Base-by-base conservation (phyloP, 495 filamentous ascomycete species). In the Xylaria longipes region DNA sequence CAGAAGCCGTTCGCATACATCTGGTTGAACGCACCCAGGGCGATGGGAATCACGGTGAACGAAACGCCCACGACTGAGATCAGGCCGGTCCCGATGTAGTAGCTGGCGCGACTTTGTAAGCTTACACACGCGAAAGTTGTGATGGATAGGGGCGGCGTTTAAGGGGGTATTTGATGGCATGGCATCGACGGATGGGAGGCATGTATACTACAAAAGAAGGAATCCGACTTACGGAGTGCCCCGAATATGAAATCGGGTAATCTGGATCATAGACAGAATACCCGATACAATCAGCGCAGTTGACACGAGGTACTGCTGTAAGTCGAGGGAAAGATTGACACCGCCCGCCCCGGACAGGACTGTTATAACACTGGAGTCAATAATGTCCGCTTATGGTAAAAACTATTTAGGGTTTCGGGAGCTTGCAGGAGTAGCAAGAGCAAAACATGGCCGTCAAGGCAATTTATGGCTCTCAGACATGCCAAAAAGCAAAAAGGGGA, bases 11-110 rank as follows among this genome's bases (percentile, higher is more conserved):
- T 94, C 31, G 81, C 82, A 78, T 97, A 97, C 93, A 97, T 97
- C 75, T 97, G 94, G 12, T 80, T 70, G 61, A 97, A 90, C 0
- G 90, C 92, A 29, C 92, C 93, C 8, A 87, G 86, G 12, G 94
- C 92, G 22, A 97, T 90, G 8, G 94, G 93, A 72, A 98, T 96
- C 61, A 94, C 93, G 25, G 94, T 87, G 80, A 97, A 97, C 1
- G 91, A 94, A 33, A 92, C 93, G 60, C 94, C 94, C 22, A 97
- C 93, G n/a, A 97, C 94, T 1, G 92, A 95, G 68, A 97, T 92
- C 57, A 97, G 80, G 2, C 95, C 95, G 0, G 95, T 97, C 45
- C 95, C 94, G 72, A 97, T 80, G 73, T 91, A 96, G 80, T 97
- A 89, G 25, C 82, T 82, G 52, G 1, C 65, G 22, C 1, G 20